Base-by-base conservation (phyloP, 78 protist genomes). In the Guillardia theta region DNA sequence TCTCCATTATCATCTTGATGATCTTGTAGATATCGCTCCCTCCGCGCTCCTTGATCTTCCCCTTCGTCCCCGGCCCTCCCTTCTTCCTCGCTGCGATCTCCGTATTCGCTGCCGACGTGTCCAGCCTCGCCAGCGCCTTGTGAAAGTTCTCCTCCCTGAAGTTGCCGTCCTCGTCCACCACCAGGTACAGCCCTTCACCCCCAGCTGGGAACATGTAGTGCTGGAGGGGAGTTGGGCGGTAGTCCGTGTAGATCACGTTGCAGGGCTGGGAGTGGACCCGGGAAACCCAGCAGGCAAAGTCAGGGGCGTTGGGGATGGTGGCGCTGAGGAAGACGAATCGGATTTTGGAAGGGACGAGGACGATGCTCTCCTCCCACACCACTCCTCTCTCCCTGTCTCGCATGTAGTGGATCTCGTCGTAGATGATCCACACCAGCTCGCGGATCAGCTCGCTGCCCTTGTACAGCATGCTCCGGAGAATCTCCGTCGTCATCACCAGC, bases 381-480 rank as follows among this genome's bases (percentile, higher is more conserved):
- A 97, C 98, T 19, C 99, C 99, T 24, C 99, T 95, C 70, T 93
- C 97, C 22, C 45, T 8, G 88, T 96, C 98, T 27, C 97, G 92
- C 95, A 98, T 94, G 95, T 97, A 98, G 95, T 98, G 99, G 27
- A 98, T 95, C 87, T 98, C 99, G 88, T 98, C 99, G 90, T 97
- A 97, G 43, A 98, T 70, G 22, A 98, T 98, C 97, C 98, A 98
- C n/a, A 88, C 41, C 41, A 98, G 96, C 92, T 97, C 98, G 46
- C 97, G 88, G 47, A 97, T 88, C 27, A 96, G 58, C 50, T 98
- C 99, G 19, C 98, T 77, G 46, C 99, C 99, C 9, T 97, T 83
- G 96, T 98, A 99, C 37, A 99, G 97, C 99, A 99, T 99, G 27
- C 93, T 77, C 4, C 99, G 96, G 19, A 99, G 97, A 94, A 99